Evolutionary conservation across 1,284 basidiomycete genomes (phyloP).

Genomic region (Malassezia furfur): DNA sequence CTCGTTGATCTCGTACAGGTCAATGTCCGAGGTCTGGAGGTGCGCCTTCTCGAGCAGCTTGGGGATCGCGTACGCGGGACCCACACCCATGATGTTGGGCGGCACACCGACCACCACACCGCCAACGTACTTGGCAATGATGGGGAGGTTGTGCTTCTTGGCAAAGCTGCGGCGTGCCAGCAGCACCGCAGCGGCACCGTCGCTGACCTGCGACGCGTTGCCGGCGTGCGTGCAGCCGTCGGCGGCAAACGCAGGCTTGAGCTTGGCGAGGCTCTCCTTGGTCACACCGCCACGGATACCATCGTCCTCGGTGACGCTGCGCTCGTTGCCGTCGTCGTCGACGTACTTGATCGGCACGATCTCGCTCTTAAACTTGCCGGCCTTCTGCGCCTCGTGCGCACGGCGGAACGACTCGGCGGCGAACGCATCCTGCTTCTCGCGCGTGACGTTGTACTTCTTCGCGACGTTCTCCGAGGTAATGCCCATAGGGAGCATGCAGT

Average conservation of each 20-base stretch:
- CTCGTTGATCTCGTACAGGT: slow-evolving; percentile 48
- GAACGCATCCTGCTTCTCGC: slow-evolving; percentile 71
- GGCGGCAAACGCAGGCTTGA: slow-evolving; percentile 86
- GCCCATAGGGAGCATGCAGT: slow-evolving; percentile 93
- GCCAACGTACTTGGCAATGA: slow-evolving; percentile 81
- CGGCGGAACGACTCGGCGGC: slow-evolving; percentile 73
- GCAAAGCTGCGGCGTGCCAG: slow-evolving; percentile 77
- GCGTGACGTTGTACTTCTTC: slow-evolving; percentile 63
- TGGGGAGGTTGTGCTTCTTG: slow-evolving; percentile 76
- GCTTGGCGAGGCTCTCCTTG: slow-evolving; percentile 69
- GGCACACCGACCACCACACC: slow-evolving; percentile 60
- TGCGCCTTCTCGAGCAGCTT: slow-evolving; percentile 38
- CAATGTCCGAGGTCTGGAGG: slow-evolving; percentile 36
- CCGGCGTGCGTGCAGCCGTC: slow-evolving; percentile 82
- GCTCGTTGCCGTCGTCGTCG: slow-evolving; percentile 67
- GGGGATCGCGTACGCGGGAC: slow-evolving; percentile 47
- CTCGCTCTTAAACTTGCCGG: slow-evolving; percentile 82
- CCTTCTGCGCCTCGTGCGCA: slow-evolving; percentile 73
- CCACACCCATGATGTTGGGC: slow-evolving; percentile 48
- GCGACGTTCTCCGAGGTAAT: slow-evolving; percentile 95
- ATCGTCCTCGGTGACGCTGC: slow-evolving; percentile 78
- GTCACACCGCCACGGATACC: slow-evolving; percentile 79
- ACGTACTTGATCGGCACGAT: slow-evolving; percentile 74
- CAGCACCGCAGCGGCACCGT: slow-evolving; percentile 89
- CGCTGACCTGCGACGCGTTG: slow-evolving; percentile 91